Base-by-base conservation (phyloP, 257 asterid genomes). In the Solanum chiquidenum region DNA sequence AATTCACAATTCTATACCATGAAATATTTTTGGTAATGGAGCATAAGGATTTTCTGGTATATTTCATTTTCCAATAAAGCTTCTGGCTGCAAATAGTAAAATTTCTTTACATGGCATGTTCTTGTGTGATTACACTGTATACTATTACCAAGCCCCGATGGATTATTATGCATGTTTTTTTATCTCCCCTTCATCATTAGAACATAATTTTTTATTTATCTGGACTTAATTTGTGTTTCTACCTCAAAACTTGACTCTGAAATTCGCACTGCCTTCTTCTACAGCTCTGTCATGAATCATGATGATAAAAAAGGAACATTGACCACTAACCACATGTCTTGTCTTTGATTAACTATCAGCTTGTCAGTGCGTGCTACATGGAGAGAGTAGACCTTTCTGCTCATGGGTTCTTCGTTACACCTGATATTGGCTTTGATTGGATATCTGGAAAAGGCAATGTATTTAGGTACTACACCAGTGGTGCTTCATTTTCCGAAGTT, bases 351-450 rank as follows among this genome's bases (percentile, higher is more conserved):
- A 29, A 64, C n/a, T 55, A 83, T 87, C 96, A 96, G 99, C 98
- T 95, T 83, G 98, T 91, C 34, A 72, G 2, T 88, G 94, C 98
- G 16, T 97, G 99, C 93, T 95, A 93, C 91, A 88, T 95, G 97
- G 98, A 95, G 90, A 92, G 99, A 44, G 87, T 97, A 88, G 98
- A 95, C 92, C 98, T 97, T 77, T 97, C 99, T 62, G 99, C 98
- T 87, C 99, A 95, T 83, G 99, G 99, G 40, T 97, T 95, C 89
- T 95, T 86, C 88, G 91, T 85, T 49, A 95, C 98, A 31, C 98
- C 98, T 52, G 96, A 94, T 90, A 92, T 95, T 83, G 95, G 94
- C 60, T 97, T 95, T 88, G 96, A 94, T 85, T 97, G 99, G 99
- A 87, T 44, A 89, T 92, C 91, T 88, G 96, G 96, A 35, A 91